Evolutionary conservation across 768 basidiomycete genomes (phyloP).

Genomic region (Leccinum barrowsii): DNA sequence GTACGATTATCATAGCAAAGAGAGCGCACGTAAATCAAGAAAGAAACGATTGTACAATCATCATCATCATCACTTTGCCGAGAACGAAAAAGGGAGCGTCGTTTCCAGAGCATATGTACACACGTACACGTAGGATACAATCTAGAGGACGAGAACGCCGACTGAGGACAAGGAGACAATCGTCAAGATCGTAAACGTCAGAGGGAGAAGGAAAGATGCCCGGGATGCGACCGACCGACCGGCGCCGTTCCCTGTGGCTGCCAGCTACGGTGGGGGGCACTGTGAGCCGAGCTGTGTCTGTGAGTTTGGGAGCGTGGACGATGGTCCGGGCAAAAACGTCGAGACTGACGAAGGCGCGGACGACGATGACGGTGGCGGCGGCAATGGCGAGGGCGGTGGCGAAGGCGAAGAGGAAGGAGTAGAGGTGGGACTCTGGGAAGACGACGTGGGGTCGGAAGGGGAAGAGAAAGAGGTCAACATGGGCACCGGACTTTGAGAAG

Average conservation of each 20-base stretch:
- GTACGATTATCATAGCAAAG: neutral
- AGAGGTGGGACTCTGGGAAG: neutral
- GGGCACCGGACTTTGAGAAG: conserved; percentile 1
- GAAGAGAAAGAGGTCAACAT: neutral
- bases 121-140: neutral
- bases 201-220: conserved; percentile 8
- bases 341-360: neutral
- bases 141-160: conserved; percentile 26
- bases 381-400: no score
- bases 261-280: conserved; percentile 14
- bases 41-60: neutral
- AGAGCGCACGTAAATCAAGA: neutral
- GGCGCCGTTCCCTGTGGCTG: conserved; percentile 5
- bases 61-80: neutral
- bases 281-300: conserved; percentile 23
- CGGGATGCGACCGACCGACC: conserved; percentile 3
- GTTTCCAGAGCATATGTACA: neutral
- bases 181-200: conserved; percentile 25
- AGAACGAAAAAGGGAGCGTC: neutral
- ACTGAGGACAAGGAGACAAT: conserved; percentile 24
- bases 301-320: conserved; percentile 5
- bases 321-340: neutral
- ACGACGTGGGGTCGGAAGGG: neutral
- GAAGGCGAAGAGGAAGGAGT: neutral
- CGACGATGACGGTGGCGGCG: no score